Conservation (phyloP, 345 rosid genomes). For the Hibiscus syriacus region DNA sequence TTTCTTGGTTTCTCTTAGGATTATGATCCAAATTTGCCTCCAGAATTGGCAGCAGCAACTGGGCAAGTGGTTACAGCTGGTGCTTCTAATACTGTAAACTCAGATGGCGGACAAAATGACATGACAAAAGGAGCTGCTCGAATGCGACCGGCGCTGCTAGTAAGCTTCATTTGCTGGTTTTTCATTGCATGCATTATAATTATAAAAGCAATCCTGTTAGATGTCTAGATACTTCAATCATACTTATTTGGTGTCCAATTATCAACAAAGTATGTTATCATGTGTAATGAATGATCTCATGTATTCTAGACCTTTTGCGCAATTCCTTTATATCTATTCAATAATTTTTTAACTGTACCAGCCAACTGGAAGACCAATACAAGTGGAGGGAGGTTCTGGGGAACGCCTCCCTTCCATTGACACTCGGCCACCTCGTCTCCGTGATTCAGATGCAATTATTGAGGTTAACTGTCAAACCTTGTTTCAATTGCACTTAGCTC, state of each 20-base stretch:
- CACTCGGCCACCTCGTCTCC: conserved; percentile 74
- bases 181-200: not conserved
- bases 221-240: not conserved
- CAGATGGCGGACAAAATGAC: conserved; percentile 56
- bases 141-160: conserved; percentile 65
- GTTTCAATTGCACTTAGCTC: conserved; percentile 13
- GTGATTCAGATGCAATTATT: conserved; percentile 91
- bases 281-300: not conserved
- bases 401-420: conserved; percentile 89
- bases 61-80: conserved; percentile 63
- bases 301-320: not conserved
- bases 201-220: conserved; percentile 1
- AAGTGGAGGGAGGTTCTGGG: conserved; percentile 81
- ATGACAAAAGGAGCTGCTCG: conserved; percentile 50
- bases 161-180: conserved; percentile 46
- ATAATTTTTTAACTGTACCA: conserved; percentile 22
- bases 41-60: conserved; percentile 95
- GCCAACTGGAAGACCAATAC: conserved; percentile 98
- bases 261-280: not conserved
- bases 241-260: not conserved
- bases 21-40: conserved; percentile 95
- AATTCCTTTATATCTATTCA: conserved; percentile 5
- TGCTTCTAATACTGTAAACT: conserved; percentile 48
- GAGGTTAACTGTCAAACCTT: conserved; percentile 44
- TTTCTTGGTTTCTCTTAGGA: conserved; percentile 39